Percentiles rank a stretch among this genome's conserved stretches.
Conservation (phyloP, 2,329 filamentous ascomycete species). For the Daldinia sp. region DNA sequence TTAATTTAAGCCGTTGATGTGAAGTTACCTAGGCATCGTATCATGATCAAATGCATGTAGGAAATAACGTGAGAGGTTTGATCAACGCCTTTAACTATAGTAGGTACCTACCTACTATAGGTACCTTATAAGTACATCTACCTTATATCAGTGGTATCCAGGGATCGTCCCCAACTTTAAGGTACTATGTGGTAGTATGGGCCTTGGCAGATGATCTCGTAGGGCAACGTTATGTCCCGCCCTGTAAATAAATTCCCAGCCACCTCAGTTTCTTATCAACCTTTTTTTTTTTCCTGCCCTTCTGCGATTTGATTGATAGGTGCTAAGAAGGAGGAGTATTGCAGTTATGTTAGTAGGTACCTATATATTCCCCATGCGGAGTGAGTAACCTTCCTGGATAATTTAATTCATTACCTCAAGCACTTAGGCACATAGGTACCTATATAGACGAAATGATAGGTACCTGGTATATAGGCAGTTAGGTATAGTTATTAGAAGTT, state of each 20-base stretch:
- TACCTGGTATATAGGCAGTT: neutral
- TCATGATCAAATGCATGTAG: constrained; percentile 3
- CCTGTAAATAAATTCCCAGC: constrained; percentile 19
- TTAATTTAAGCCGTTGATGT: neutral
- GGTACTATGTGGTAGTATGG: neutral
- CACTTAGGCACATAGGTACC: too few species aligned
- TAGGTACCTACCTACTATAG: neutral
- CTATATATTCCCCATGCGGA: too few species aligned
- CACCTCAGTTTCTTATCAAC: constrained; percentile 21
- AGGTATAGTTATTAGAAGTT: too few species aligned
- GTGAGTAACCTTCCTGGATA: neutral
- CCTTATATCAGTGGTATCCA: too few species aligned
- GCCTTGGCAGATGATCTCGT: constrained; percentile 7
- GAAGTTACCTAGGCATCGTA: constrained; percentile 1
- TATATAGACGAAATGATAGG: too few species aligned
- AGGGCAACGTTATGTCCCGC: neutral
- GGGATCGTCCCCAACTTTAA: neutral
- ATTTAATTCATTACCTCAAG: neutral
- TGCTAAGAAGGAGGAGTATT: neutral
- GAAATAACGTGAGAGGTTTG: constrained; percentile 20
- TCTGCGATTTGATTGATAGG: constrained; percentile 2
- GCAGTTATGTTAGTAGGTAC: neutral
- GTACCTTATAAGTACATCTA: neutral
- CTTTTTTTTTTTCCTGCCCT: neutral
- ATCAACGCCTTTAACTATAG: neutral